Percentiles rank a stretch among this genome's conserved stretches.
Evolutionary conservation across 306 rosid genomes (phyloP).

Genomic region (Trifolium fragiferum): DNA sequence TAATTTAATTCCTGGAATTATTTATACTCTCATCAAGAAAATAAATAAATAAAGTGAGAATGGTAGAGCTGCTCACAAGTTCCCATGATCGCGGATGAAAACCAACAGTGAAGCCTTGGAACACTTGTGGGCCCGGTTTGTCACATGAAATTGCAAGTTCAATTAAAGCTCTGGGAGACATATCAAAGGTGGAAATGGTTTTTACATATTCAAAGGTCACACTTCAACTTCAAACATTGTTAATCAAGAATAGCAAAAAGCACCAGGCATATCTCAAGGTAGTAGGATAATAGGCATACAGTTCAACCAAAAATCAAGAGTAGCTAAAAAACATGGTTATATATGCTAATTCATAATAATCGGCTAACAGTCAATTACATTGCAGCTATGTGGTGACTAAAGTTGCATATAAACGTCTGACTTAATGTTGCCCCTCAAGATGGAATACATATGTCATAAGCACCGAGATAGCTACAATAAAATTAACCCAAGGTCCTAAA

Average conservation of each 20-base stretch:
- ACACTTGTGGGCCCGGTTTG: conserved; percentile 76
- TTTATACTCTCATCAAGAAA: conserved; percentile 9
- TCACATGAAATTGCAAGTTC: conserved; percentile 84
- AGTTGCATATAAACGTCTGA: background rate
- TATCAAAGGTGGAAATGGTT: conserved; percentile 42
- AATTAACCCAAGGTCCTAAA: conserved; percentile 8
- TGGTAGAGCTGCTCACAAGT: conserved; percentile 64
- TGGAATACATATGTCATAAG: background rate
- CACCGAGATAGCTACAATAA: background rate
- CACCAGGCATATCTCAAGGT: conserved; percentile 20
- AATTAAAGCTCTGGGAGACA: conserved; percentile 68
- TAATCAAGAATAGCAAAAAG: conserved; percentile 36
- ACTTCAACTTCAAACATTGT: conserved; percentile 24
- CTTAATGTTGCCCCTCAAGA: conserved; percentile 8
- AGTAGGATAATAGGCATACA: conserved; percentile 8
- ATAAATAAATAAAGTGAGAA: conserved; percentile 34
- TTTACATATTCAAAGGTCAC: conserved; percentile 37
- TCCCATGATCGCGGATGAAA: conserved; percentile 99
- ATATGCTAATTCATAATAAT: background rate
- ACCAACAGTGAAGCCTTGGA: conserved; percentile 92
- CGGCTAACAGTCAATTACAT: background rate
- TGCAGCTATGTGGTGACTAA: background rate
- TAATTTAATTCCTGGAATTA: conserved; percentile 26
- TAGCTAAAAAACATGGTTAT: background rate
- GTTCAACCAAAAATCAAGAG: conserved; percentile 7